Conservation (phyloP, 805 yeast genomes). For the Tetrapisispora fleetii region DNA sequence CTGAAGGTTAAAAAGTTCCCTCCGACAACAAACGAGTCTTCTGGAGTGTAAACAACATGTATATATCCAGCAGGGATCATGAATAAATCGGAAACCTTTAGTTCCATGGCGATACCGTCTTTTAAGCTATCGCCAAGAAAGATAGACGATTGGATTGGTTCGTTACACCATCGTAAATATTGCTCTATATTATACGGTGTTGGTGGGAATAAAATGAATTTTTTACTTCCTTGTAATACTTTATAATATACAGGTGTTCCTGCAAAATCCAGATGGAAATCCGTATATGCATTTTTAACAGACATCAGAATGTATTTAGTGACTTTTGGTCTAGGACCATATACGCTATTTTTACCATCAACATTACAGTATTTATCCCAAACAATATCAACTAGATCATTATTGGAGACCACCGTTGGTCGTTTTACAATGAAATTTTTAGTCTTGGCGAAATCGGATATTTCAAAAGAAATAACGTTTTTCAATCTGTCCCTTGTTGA, state of each 20-base stretch:
- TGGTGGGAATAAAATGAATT: conserved; percentile 74
- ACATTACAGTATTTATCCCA: conserved; percentile 37
- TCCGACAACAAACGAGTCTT: conserved; percentile 73
- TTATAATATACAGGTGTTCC: conserved; percentile 90
- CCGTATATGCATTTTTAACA: conserved; percentile 70
- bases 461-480: conserved; percentile 76
- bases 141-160: conserved; percentile 43
- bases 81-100: conserved; percentile 60
- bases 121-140: conserved; percentile 54
- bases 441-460: conserved; percentile 38
- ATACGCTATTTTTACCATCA: conserved; percentile 4
- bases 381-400: conserved; percentile 60
- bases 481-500: conserved; percentile 51
- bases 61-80: conserved; percentile 90
- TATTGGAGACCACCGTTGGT: conserved; percentile 53
- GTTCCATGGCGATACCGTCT: conserved; percentile 44
- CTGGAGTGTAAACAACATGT: conserved; percentile 78
- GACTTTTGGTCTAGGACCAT: conserved; percentile 41
- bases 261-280: conserved; percentile 85
- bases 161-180: conserved; percentile 65
- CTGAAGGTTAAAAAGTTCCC: conserved; percentile 72
- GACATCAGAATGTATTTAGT: conserved; percentile 81
- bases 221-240: conserved; percentile 62
- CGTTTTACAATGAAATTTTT: conserved; percentile 44
- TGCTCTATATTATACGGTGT: conserved; percentile 48